Evolutionary conservation across 1,284 basidiomycete species (phyloP).

Genomic region (Naganishia sp.): DNA sequence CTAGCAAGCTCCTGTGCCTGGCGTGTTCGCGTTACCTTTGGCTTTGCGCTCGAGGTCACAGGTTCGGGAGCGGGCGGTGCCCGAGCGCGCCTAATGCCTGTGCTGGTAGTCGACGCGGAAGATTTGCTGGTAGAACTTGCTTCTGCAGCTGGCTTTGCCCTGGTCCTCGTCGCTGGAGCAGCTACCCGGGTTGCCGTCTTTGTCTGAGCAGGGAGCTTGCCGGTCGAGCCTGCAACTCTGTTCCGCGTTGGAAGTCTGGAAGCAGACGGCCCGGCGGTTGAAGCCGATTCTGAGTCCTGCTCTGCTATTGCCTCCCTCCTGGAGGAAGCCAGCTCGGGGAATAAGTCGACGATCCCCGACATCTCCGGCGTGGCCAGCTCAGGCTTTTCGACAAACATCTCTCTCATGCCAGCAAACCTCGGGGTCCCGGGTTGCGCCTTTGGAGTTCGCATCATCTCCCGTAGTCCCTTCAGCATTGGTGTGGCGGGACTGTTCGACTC

Average conservation of each 20-base stretch:
- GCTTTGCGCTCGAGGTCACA: neutral
- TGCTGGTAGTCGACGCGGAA: neutral
- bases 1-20: neutral
- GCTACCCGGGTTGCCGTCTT: neutral
- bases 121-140: neutral
- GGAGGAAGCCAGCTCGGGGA: slow-evolving; percentile 4
- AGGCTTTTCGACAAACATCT: slow-evolving; percentile 36
- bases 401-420: slow-evolving; percentile 35
- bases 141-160: neutral
- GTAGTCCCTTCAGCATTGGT: slow-evolving; percentile 38
- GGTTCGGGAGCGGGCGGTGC: neutral
- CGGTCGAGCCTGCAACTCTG: neutral
- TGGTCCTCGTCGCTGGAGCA: slow-evolving; percentile 1
- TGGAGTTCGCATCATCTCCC: slow-evolving; percentile 38
- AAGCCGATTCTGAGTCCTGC: too few species aligned
- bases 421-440: slow-evolving; percentile 36
- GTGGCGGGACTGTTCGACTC: slow-evolving; percentile 28
- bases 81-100: slow-evolving; percentile 7
- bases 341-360: slow-evolving; percentile 21
- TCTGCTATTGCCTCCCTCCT: neutral
- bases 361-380: slow-evolving; percentile 23
- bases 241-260: slow-evolving; percentile 16
- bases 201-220: neutral
- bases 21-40: slow-evolving; percentile 9
- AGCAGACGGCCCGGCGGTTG: neutral